Percentiles rank a stretch among this genome's conserved stretches.
These are phyloP conservation scores for Moesziomyces sp. DNA, from an alignment of 1,284 basidiomycete species.

Conservation along the genomic window DNA sequence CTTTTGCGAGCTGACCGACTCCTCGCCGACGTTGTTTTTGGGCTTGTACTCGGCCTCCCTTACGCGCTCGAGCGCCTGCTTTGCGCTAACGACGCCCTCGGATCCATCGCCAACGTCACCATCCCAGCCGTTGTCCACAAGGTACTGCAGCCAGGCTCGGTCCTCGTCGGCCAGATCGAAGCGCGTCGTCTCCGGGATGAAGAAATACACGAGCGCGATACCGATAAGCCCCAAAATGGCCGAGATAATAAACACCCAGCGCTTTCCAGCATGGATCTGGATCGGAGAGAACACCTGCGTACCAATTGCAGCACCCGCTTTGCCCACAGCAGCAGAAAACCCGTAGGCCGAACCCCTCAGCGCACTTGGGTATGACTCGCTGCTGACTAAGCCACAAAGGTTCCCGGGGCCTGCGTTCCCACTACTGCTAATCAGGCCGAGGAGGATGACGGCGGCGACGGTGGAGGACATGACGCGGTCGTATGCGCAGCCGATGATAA, in stretches of 20 bases:
- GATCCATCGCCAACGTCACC: slow-evolving; percentile 74
- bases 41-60: slow-evolving; percentile 14
- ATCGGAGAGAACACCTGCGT: slow-evolving; percentile 82
- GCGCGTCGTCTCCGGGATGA: slow-evolving; percentile 75
- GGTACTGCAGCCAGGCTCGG: slow-evolving; percentile 74
- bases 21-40: neutral
- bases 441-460: slow-evolving; percentile 73
- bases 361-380: slow-evolving; percentile 66
- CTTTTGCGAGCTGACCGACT: neutral
- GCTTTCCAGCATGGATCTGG: slow-evolving; percentile 71
- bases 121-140: slow-evolving; percentile 76
- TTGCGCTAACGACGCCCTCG: slow-evolving; percentile 7
- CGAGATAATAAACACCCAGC: slow-evolving; percentile 48
- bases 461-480: slow-evolving; percentile 76
- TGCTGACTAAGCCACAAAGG: slow-evolving; percentile 74
- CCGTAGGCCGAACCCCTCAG: slow-evolving; percentile 68
- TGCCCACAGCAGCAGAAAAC: slow-evolving; percentile 76
- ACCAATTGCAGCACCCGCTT: slow-evolving; percentile 80
- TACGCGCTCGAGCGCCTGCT: slow-evolving; percentile 15
- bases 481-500: slow-evolving; percentile 74
- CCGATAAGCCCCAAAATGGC: slow-evolving; percentile 64
- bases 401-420: slow-evolving; percentile 80
- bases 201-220: slow-evolving; percentile 66
- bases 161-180: slow-evolving; percentile 78
- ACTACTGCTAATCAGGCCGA: slow-evolving; percentile 55